These are phyloP conservation scores for Dactylis glomerata DNA, from an alignment of 176 grass and related monocot genomes.

Conservation along the genomic window DNA sequence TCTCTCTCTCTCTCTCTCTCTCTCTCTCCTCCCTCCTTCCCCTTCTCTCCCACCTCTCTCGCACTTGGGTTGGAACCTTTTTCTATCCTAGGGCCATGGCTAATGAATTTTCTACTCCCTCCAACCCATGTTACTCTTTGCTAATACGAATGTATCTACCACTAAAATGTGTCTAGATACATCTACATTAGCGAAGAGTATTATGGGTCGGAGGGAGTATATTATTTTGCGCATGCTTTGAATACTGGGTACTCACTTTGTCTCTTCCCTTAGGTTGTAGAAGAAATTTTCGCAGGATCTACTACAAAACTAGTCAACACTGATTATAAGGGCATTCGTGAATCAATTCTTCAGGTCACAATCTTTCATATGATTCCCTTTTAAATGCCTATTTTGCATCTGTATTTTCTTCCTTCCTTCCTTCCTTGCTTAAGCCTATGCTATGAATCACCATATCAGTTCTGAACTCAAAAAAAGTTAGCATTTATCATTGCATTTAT, in stretches of 20 bases:
- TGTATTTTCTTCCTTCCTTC: constrained; percentile 27
- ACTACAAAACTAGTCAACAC: constrained; percentile 37
- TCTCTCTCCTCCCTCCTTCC: neutral
- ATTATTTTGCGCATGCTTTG: constrained; percentile 12
- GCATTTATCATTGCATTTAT: constrained; percentile 9
- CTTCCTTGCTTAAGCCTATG: constrained; percentile 9
- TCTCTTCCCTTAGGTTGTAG: constrained; percentile 55
- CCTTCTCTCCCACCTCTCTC: neutral
- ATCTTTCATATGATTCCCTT: constrained; percentile 7
- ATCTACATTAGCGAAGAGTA: too few species aligned
- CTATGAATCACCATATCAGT: constrained; percentile 5
- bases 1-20: too few species aligned
- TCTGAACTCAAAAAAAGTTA: neutral
- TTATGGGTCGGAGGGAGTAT: too few species aligned
- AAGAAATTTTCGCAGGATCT: constrained; percentile 55
- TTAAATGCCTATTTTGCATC: neutral
- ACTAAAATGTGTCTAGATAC: too few species aligned
- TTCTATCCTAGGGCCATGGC: neutral
- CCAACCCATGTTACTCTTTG: too few species aligned
- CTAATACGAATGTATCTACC: too few species aligned
- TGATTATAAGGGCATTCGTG: constrained; percentile 68
- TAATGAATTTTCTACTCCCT: too few species aligned
- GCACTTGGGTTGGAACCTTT: neutral
- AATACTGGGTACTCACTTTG: constrained; percentile 19
- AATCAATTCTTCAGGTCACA: constrained; percentile 87